Evolutionary conservation across 2,329 filamentous ascomycete genomes (phyloP), one percentile per base, ranked within the genome.

Genomic region (Aspergillus pseudoviridinutans): DNA sequence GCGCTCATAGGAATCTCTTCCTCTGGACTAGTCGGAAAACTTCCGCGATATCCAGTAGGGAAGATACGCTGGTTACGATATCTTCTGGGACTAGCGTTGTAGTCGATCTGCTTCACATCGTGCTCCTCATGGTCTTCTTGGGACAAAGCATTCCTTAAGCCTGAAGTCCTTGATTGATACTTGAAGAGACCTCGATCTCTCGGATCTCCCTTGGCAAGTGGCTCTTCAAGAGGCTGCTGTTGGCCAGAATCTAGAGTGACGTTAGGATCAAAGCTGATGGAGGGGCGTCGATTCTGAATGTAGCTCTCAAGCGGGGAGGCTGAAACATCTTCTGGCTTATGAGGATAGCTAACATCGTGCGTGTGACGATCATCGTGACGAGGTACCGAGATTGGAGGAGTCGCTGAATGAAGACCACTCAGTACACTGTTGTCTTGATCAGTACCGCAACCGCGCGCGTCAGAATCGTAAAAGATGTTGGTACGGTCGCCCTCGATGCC

Each of bases 331-430:
- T 74, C 71, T 42, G 73, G 72, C 44, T 47, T 47, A 24, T 47
- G 44, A 7, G 44, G 44, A 47, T 47, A 47, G 44, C 44, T 24
- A 14, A 25, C 22, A 47, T 47, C 44, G 12, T 24, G 4, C 3
- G 59, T 25, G 20, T 63, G 61, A 42, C 66, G 66, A 22, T 76
- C 72, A 61, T 73, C 71, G 51, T 68, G 60, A 55, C 74, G 72
- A 49, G 77, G 77, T n/a, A 79, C 78, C 51, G 73, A 71, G 53
- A 79, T 77, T 32, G 76, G 76, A 58, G 75, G 74, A 42, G 76
- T 78, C 49, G 68, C 71, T 60, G 73, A 75, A 68, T 76, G 73
- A 53, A 75, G 64, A 60, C 72, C 71, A 61, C 62, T 74, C 62
- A 75, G 66, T 53, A 71, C 66, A 70, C 70, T 72, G 66, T 62